Conservation (phyloP, 768 basidiomycete species). For the Lentinula boryana region DNA sequence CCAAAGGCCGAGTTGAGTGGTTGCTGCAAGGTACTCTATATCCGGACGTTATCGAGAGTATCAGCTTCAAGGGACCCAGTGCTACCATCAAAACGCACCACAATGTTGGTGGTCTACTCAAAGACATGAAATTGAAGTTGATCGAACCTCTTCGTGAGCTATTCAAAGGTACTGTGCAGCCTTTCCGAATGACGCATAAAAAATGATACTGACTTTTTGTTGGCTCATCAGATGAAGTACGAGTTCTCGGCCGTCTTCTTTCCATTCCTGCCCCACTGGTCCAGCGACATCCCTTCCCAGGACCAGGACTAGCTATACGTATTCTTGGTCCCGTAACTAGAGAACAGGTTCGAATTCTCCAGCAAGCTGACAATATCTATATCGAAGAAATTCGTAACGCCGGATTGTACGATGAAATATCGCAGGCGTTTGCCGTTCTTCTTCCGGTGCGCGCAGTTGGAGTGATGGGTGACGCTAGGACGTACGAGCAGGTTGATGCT, state of each 20-base stretch:
- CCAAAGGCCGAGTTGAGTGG: conserved; percentile 95
- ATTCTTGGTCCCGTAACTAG: conserved; percentile 94
- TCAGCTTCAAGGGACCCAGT: conserved; percentile 98
- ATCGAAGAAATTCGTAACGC: conserved; percentile 97
- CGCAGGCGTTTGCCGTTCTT: conserved; percentile 94
- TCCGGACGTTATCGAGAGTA: conserved; percentile 98
- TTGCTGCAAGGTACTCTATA: conserved; percentile 95
- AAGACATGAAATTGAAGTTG: conserved; percentile 97
- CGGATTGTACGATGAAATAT: conserved; percentile 86
- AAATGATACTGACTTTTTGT: conserved; percentile 1
- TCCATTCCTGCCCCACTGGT: conserved; percentile 90
- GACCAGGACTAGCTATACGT: conserved; percentile 95
- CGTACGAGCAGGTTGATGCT: conserved; percentile 79
- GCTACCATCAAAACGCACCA: conserved; percentile 99
- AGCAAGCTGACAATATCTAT: conserved; percentile 92
- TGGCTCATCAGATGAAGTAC: conserved; percentile 76
- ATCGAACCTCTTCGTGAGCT: conserved; percentile 97
- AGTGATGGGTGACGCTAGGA: conserved; percentile 94
- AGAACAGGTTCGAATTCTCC: conserved; percentile 86
- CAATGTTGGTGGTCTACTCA: conserved; percentile 93
- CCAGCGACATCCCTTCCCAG: conserved; percentile 97
- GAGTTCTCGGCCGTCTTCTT: conserved; percentile 85
- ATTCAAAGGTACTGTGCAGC: conserved; percentile 76
- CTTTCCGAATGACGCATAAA: not conserved
- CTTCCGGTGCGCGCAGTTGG: conserved; percentile 95